A percentile compares a stretch with the other conserved stretches of the same genome.
phyloP scores from a whole-genome alignment of 345 rosid genomes.

The Brassica nigra region DNA sequence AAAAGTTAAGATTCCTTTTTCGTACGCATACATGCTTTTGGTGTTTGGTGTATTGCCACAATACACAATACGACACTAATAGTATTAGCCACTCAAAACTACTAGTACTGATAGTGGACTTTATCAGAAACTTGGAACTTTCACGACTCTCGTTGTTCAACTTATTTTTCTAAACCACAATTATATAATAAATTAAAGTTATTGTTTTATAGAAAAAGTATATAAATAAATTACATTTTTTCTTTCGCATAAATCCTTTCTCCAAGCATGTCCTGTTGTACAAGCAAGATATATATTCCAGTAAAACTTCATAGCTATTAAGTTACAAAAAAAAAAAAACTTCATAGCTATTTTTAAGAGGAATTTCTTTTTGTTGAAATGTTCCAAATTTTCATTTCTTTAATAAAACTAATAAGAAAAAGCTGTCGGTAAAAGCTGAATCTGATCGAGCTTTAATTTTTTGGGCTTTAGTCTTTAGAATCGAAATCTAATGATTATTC shows the following conservation, averaged over 20 bases:
- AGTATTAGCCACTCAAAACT: constrained; percentile 5
- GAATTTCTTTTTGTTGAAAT: not conserved
- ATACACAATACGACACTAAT: not conserved
- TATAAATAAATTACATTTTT: not conserved
- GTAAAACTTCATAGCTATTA: not conserved
- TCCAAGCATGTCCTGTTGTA: not conserved
- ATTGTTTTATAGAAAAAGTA: not conserved
- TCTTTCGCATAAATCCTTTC: constrained; percentile 6
- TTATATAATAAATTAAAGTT: not conserved
- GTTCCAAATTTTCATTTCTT: constrained; percentile 9
- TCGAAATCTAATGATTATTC: constrained; percentile 73
- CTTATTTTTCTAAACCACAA: not conserved
- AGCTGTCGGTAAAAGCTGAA: constrained; percentile 16
- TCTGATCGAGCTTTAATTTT: constrained; percentile 57
- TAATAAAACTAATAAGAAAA: not conserved
- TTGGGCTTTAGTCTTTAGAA: constrained; percentile 54
- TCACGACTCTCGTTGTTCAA: not conserved
- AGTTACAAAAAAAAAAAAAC: not conserved
- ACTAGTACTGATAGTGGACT: constrained; percentile 3
- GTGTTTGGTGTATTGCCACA: constrained; percentile 5
- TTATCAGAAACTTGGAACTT: constrained; percentile 8
- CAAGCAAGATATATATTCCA: constrained; percentile 7
- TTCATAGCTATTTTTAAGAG: not conserved
- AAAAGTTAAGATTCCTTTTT: constrained; percentile 1
- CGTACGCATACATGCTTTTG: constrained; percentile 10